Base-by-base conservation (phyloP, 208 protist species). In the Porcisia deanei region DNA sequence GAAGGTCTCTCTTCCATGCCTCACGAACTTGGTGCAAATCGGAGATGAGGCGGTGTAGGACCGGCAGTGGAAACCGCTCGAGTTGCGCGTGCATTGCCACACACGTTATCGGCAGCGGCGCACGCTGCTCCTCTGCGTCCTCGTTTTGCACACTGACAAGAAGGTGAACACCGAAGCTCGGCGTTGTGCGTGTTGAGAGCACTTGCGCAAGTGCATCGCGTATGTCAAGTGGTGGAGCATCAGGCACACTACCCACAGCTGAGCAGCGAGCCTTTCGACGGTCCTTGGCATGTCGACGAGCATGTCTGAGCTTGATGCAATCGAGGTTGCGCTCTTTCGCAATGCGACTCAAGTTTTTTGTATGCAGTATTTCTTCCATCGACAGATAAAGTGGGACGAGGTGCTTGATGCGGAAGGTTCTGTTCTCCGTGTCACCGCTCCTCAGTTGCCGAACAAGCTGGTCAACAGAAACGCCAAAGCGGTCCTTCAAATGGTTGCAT, bases 111-210 rank as follows among this genome's bases (percentile, higher is more conserved):
- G 65, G 18, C 45, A 12, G 10, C 37, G 39, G 9, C 18, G 10
- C 10, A 45, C 66, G 37, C 25, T 57, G 47, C 34, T 60, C 30
- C 55, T 55, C 61, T 20, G 45, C 53, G 1, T 73, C 65, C 43
- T 79, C 75, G 6, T 49, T 53, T 68, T 79, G 75, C 18, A 80
- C 64, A 16, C 18, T 65, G 20, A 68, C 41, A 37, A 80, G 58
- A 59, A 80, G 75, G 59, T 77, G 69, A 55, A 81, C 69, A 2
- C 69, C 76, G 10, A 80, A 80, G 61, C 76, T 75, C 39, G 70
- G 12, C 3, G 52, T 70, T 1, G 63, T 25, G 34, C 76, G 76
- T 39, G 70, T 52, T 25, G 61, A 59, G 54, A 70, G 59, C 34
- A 75, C 39, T 39, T 58, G 70, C 16, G 54, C 61, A 37, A 80